These are phyloP conservation scores for Xylariales sp. DNA, from an alignment of 2,329 filamentous ascomycete genomes.

Conservation along the genomic window DNA sequence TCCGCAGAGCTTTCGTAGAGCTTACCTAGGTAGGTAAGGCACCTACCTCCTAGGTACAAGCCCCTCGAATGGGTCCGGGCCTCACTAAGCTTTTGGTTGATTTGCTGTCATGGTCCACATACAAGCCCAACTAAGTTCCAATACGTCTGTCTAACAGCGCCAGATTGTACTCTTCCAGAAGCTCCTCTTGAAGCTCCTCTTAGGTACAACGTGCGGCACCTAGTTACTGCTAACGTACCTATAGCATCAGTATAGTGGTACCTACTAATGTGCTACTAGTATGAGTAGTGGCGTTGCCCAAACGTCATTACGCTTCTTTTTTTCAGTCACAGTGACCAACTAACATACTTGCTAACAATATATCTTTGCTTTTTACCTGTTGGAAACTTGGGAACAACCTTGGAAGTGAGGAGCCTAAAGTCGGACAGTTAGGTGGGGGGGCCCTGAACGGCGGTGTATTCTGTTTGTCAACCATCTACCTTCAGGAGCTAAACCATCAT, in stretches of 20 bases:
- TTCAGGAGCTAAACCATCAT: too few relatives aligned
- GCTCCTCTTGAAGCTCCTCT: too few relatives aligned
- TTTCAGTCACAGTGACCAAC: background rate
- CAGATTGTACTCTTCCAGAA: slow-evolving; percentile 2
- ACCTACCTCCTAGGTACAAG: background rate
- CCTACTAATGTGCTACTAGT: too few relatives aligned
- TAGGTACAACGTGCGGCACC: background rate
- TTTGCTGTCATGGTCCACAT: slow-evolving; percentile 32
- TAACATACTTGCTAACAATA: too few relatives aligned
- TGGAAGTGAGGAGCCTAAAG: background rate
- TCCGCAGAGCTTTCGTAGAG: slow-evolving; percentile 19
- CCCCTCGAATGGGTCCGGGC: slow-evolving; percentile 1
- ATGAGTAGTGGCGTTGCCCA: background rate
- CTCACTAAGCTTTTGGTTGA: slow-evolving; percentile 1
- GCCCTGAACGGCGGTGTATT: slow-evolving; percentile 30
- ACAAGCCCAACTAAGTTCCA: slow-evolving; percentile 7
- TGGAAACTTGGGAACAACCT: background rate
- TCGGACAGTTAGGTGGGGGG: slow-evolving; percentile 16
- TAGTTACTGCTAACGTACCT: background rate
- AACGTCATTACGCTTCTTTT: background rate
- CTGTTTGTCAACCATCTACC: slow-evolving; percentile 8
- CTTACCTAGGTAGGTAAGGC: background rate
- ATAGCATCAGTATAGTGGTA: background rate
- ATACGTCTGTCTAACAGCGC: background rate
- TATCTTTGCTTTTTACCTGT: too few relatives aligned